Base-by-base conservation (phyloP, 2,329 filamentous ascomycete genomes). In the Stagonosporopsis chrysanthemi region DNA sequence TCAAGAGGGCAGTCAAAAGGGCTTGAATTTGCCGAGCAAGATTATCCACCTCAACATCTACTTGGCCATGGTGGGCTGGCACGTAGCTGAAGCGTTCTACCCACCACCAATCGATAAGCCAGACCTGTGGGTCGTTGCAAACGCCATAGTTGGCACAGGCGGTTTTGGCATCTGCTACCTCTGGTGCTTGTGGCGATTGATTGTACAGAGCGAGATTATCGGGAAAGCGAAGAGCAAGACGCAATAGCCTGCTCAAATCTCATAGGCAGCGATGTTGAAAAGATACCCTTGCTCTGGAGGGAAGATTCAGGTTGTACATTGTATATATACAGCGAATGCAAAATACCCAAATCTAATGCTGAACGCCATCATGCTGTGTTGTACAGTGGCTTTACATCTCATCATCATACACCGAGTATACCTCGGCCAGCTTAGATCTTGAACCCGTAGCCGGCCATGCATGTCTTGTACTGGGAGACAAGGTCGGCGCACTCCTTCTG, bases 381-480 rank as follows among this genome's bases (percentile, higher is more conserved):
- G 60, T 76, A 71, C 72, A 75, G 22, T 53, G 22, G 39, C 23
- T 50, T 39, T 40, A 55, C 17, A 51, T 33, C 22, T 43, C 5
- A 15, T 41, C 61, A 45, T 57, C 23, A 41, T 62, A 62, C 61
- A 58, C 8, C n/a, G 11, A 12, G 29, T 31, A 3, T 2, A 3
- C 6, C 24, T 9, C 14, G 15, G 12, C 14, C 8, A 14, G 11
- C 43, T 64, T 55, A 75, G 64, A 82, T 75, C 77, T 91, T 89
- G 82, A 96, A 99, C 15, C 95, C 95, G 72, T 90, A 98, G 11
- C 92, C 90, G 56, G 88, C 87, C 95, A 99, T 98, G 78, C 95
- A 99, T 67, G 80, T 87, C 80, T 88, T 89, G 82, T 99, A 99
- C 74, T 91, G 88, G 26, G 91, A 86, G 63, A 99, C 90, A 61